Evolutionary conservation across 352 stramenopile genomes (phyloP).

Genomic region (Globisporangium spiculum): DNA sequence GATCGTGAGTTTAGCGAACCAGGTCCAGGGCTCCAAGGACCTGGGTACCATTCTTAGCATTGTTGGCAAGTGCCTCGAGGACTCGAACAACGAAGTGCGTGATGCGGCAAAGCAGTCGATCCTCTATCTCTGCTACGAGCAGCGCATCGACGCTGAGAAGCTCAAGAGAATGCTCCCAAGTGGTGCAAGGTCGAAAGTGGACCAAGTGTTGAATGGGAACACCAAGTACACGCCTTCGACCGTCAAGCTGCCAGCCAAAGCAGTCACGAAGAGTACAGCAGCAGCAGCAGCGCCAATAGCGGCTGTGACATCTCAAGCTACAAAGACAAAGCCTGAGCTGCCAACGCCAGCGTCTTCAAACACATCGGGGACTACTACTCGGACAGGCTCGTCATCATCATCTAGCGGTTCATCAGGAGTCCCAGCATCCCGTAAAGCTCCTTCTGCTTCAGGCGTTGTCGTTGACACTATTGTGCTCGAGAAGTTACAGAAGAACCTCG

Average conservation of each 20-base stretch:
- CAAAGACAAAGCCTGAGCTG: neutral
- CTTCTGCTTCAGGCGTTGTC: neutral
- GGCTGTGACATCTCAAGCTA: neutral
- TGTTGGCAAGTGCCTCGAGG: slow-evolving; percentile 62
- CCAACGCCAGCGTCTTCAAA: neutral
- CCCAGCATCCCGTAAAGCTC: neutral
- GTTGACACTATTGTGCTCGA: slow-evolving; percentile 42
- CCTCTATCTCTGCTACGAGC: slow-evolving; percentile 40
- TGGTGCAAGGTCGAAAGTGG: slow-evolving; percentile 41
- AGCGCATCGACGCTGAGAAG: slow-evolving; percentile 34
- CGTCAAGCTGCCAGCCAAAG: slow-evolving; percentile 7
- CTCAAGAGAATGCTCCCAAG: slow-evolving; percentile 58
- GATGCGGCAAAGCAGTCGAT: slow-evolving; percentile 62
- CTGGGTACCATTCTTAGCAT: slow-evolving; percentile 35
- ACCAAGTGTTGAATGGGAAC: slow-evolving; percentile 38
- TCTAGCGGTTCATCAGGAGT: neutral
- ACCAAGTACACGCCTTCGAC: slow-evolving; percentile 23
- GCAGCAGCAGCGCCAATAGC: neutral
- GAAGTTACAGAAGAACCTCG: slow-evolving; percentile 43
- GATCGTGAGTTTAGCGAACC: slow-evolving; percentile 36
- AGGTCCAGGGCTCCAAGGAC: slow-evolving; percentile 38
- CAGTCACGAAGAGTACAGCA: slow-evolving; percentile 3
- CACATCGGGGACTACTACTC: neutral
- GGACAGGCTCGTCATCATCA: neutral
- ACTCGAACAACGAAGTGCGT: slow-evolving; percentile 77